Conservation (phyloP, 2,329 filamentous ascomycete genomes). For the Mollisiaceae sp. region DNA sequence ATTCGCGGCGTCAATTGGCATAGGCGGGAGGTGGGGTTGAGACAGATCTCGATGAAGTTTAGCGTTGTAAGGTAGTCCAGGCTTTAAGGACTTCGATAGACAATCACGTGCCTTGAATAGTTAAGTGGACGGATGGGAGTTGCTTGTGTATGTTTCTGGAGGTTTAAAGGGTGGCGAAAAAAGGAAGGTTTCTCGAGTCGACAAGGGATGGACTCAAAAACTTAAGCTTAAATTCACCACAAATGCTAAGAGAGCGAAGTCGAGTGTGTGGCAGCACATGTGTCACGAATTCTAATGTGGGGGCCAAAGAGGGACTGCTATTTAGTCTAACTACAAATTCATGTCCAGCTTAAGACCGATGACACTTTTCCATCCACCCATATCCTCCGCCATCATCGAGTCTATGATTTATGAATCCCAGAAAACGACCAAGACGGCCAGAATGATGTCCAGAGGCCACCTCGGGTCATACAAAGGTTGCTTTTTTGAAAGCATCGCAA, state of each 20-base stretch:
- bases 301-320: conserved; percentile 42
- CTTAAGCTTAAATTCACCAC: too few species aligned
- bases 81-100: not conserved
- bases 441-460: conserved; percentile 30
- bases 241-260: not conserved
- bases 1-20: conserved; percentile 3
- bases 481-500: conserved; percentile 32
- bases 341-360: conserved; percentile 35
- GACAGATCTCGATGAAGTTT: not conserved
- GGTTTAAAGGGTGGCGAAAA: too few species aligned
- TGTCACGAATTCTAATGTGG: not conserved
- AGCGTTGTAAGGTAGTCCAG: not conserved
- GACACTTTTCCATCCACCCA: conserved; percentile 32
- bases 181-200: too few species aligned
- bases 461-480: conserved; percentile 31
- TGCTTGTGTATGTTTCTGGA: not conserved
- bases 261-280: not conserved
- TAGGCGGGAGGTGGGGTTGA: conserved; percentile 6
- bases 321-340: conserved; percentile 44
- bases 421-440: conserved; percentile 27
- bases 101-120: not conserved
- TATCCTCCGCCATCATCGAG: conserved; percentile 37
- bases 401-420: conserved; percentile 34
- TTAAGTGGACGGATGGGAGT: not conserved
- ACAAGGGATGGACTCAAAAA: not conserved